Evolutionary conservation across 768 basidiomycete genomes (phyloP).

Genomic region (Termitomyces sp.): DNA sequence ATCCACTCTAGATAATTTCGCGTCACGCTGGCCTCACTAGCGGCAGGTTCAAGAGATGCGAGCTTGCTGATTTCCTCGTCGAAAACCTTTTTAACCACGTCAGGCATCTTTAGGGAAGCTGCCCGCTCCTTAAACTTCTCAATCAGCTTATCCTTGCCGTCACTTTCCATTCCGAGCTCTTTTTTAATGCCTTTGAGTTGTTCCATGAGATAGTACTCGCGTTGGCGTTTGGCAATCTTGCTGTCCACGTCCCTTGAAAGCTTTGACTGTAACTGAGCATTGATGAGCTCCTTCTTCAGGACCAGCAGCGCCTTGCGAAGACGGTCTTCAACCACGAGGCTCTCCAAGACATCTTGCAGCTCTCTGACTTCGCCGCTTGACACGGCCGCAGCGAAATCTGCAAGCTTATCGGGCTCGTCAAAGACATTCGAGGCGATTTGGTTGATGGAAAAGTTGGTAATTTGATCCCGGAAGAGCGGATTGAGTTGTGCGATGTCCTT

Average conservation of each 20-base stretch:
- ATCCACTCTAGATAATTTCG: constrained; percentile 94
- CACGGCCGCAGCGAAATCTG: constrained; percentile 96
- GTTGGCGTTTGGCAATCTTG: constrained; percentile 91
- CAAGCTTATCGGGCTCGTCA: constrained; percentile 95
- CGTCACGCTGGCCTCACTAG: constrained; percentile 90
- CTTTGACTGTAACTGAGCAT: constrained; percentile 91
- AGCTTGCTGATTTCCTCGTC: constrained; percentile 95
- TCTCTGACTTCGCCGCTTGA: constrained; percentile 90
- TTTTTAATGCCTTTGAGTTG: constrained; percentile 96
- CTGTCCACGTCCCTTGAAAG: constrained; percentile 88
- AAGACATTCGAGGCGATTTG: constrained; percentile 92
- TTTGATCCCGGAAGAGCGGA: constrained; percentile 97
- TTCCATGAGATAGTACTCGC: constrained; percentile 96
- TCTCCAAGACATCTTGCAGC: constrained; percentile 90
- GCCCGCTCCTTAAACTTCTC: constrained; percentile 91
- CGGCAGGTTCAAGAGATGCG: constrained; percentile 82
- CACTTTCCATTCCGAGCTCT: constrained; percentile 91
- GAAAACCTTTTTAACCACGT: constrained; percentile 85
- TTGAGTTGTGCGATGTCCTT: constrained; percentile 98
- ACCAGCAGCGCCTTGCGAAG: constrained; percentile 87
- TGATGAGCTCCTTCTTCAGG: constrained; percentile 96
- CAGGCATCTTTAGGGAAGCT: constrained; percentile 79
- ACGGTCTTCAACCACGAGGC: constrained; percentile 79
- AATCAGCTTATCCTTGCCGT: constrained; percentile 91
- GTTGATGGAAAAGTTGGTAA: constrained; percentile 92